Percentiles rank a stretch among this genome's conserved stretches.
These are phyloP conservation scores for Vigna unguiculata DNA, from an alignment of 306 rosid species.

Conservation along the genomic window DNA sequence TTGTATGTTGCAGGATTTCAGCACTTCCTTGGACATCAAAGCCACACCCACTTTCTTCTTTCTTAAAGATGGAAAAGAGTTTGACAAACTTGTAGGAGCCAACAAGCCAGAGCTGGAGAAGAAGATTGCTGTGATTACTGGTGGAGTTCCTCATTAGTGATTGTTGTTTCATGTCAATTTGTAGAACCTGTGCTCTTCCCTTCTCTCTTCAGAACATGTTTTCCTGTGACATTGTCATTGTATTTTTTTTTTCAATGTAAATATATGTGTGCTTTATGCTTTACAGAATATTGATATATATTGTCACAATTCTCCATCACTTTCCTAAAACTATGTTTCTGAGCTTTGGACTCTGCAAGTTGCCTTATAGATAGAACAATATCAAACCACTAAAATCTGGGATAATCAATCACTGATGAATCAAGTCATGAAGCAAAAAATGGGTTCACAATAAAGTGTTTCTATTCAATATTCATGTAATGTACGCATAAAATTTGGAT, in stretches of 20 bases:
- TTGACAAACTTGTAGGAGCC: slow-evolving; percentile 93
- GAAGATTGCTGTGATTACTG: slow-evolving; percentile 59
- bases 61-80: slow-evolving; percentile 72
- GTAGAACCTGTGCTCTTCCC: slow-evolving; percentile 14
- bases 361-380: background rate
- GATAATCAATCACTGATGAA: no score
- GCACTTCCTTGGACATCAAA: slow-evolving; percentile 85
- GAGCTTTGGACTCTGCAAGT: background rate
- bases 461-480: no score
- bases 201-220: slow-evolving; percentile 13
- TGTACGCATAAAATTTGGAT: no score
- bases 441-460: no score
- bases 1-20: slow-evolving; percentile 70
- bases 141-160: slow-evolving; percentile 43
- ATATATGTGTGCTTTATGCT: slow-evolving; percentile 8
- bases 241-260: slow-evolving; percentile 35
- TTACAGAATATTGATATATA: background rate
- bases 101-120: slow-evolving; percentile 84
- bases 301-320: background rate
- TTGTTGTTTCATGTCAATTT: slow-evolving; percentile 19
- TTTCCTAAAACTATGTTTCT: background rate
- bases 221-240: slow-evolving; percentile 34
- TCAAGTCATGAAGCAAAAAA: no score
- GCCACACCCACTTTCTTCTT: slow-evolving; percentile 98
- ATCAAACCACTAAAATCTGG: background rate